These are phyloP conservation scores for Neofusicoccum umdonicola DNA, from an alignment of 2,329 filamentous ascomycete genomes.

Conservation along the genomic window DNA sequence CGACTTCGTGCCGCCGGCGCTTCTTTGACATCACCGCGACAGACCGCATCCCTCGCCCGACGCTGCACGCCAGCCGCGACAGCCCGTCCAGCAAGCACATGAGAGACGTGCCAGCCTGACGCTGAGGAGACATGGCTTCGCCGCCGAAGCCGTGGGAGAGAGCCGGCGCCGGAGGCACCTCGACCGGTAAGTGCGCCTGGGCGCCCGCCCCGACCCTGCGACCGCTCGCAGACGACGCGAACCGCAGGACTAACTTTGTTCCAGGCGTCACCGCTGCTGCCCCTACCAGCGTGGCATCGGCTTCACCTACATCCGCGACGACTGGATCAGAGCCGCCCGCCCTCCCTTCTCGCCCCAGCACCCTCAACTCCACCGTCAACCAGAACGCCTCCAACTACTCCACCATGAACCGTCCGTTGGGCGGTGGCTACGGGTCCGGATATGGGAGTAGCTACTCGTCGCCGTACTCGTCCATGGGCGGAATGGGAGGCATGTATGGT, in stretches of 20 bases:
- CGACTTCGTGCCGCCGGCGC: not conserved
- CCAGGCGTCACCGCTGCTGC: constrained; percentile 34
- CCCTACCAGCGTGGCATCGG: constrained; percentile 40
- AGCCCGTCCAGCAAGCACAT: constrained; percentile 17
- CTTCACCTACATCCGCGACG: constrained; percentile 36
- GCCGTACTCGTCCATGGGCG: constrained; percentile 54
- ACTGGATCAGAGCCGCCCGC: constrained; percentile 54
- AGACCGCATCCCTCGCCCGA: not conserved
- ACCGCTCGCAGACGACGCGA: not conserved
- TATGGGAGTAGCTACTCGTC: constrained; percentile 53
- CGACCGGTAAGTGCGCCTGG: constrained; percentile 17
- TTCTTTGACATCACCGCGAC: constrained; percentile 19
- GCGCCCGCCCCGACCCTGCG: not conserved
- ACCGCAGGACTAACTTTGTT: constrained; percentile 9
- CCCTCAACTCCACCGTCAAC: constrained; percentile 76
- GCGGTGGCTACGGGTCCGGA: constrained; percentile 42
- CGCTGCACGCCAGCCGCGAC: constrained; percentile 2
- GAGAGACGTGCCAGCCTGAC: constrained; percentile 25
- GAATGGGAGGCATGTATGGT: constrained; percentile 36
- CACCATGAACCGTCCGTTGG: constrained; percentile 57
- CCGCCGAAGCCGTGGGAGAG: constrained; percentile 98
- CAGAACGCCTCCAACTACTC: constrained; percentile 85
- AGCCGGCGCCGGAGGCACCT: constrained; percentile 56
- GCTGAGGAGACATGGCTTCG: constrained; percentile 57
- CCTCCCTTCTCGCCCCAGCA: constrained; percentile 76